Evolutionary conservation across 2,329 filamentous ascomycete species (phyloP).

Genomic region (Fonsecaea multimorphosa): DNA sequence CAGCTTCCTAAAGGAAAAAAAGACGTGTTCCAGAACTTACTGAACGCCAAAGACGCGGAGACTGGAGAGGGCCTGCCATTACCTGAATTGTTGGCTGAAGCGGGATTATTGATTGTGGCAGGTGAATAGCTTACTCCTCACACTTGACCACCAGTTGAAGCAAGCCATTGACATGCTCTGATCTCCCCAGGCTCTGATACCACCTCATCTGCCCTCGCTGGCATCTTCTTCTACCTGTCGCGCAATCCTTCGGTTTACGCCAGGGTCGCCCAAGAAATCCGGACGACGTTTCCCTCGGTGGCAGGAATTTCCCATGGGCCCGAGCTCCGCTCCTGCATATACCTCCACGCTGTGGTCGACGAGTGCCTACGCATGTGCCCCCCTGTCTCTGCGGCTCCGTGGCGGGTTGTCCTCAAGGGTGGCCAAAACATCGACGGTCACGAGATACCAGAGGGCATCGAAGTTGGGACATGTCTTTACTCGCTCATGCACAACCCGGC

Average conservation of each 20-base stretch:
- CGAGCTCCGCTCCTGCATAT: conserved; percentile 10
- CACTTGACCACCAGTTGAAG: background rate
- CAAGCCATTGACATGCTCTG: background rate
- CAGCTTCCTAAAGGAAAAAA: conserved; percentile 1
- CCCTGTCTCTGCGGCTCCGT: conserved; percentile 1
- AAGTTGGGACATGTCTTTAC: conserved; percentile 10
- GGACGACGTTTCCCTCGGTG: conserved; percentile 3
- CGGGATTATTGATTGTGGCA: conserved; percentile 5
- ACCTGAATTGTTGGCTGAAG: background rate
- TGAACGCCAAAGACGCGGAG: conserved; percentile 7
- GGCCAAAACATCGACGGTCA: conserved; percentile 10
- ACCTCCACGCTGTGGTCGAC: conserved; percentile 11
- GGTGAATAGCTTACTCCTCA: background rate
- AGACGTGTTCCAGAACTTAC: conserved; percentile 2
- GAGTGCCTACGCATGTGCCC: conserved; percentile 11
- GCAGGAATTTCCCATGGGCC: background rate
- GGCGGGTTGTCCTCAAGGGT: background rate
- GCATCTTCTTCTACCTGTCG: conserved; percentile 15
- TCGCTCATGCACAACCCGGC: conserved; percentile 10
- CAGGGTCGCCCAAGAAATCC: conserved; percentile 2
- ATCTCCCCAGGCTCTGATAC: background rate
- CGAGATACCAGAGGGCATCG: background rate
- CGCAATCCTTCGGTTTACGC: background rate
- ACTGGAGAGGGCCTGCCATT: conserved; percentile 1
- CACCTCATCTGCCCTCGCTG: conserved; percentile 5